Base-by-base conservation (phyloP, 2,329 filamentous ascomycete species). In the Pestalotiopsis sp. region DNA sequence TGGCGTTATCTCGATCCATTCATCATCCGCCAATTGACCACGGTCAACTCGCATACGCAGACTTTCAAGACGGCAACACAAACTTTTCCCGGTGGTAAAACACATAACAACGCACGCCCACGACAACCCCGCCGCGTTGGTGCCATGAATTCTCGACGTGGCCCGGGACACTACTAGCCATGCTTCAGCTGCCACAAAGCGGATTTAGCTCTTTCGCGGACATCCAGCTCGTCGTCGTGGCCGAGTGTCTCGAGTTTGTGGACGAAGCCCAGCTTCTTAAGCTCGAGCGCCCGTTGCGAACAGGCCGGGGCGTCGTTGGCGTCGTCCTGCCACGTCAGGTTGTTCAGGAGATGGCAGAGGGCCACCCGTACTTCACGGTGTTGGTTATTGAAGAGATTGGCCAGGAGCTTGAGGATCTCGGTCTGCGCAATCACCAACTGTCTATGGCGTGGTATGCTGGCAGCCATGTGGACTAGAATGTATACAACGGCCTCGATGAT, bases 381-480 rank as follows among this genome's bases (percentile, higher is more conserved):
- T 57, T 88, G 86, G 78, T 94, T 93, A 59, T 83, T 87, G 73
- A 96, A 92, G 67, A 97, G 90, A 17, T 88, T 88, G 9, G 91
- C 86, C 60, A 97, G 83, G 61, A 91, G 86, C 73, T 87, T 89
- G 68, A 98, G 84, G 4, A 98, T 83, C 13, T 91, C 87, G 2
- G 88, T 91, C 78, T 98, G 94, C 3, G 89, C 85, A 65, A 97
- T 88, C 11, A 97, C 84, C 17, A 93, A 81, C 75, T 94, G 90
- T 66, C 94, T 89, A 78, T 98, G 94, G 38, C 88, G 86, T 3
- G 94, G 89, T 13, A 90, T 84, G 71, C 93, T 93, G 10, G 94
- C 95, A 20, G 94, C 94, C 73, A 98, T 89, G 80, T 98, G 94
- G 14, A 96, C 91, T 62, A 98, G 85, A 67, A 98, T 90, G 76